Base-by-base conservation (phyloP, 164 flowering plant species). In the Aristolochia californica region DNA sequence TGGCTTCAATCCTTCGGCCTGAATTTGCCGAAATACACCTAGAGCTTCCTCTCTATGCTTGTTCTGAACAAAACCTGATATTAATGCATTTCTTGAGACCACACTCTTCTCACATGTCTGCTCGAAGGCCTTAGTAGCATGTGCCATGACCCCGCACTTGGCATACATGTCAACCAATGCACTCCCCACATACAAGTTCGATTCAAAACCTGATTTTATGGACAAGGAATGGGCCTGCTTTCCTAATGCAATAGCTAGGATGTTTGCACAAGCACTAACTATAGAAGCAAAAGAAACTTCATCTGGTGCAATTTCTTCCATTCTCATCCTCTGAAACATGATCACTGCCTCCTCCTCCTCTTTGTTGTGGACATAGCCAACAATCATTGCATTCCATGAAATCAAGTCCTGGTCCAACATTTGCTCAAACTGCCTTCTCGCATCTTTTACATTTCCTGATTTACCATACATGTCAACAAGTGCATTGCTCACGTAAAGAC, bases 301-400 rank as follows among this genome's bases (percentile, higher is more conserved):
- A 76, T 85, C 95, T 43, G 97, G 87, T n/a, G 60, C 20, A 64
- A 79, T 44, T 13, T 85, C 78, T 48, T 66, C 64, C 16, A 56
- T 62, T 47, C 28, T 75, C 97, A 89, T 93, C 67, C 68, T 69
- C 55, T 57, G 60, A 45, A 93, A 93, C 69, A 85, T 62, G 55
- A 24, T 49, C 38, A 87, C 74, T 58, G 96, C 97, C 67, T 75
- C 81, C 27, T 68, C 56, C 63, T 82, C 86, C 23, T 83, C 74
- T 55, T 81, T 79, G 43, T 74, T 80, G 59, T 82, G 89, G 38
- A 79, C 94, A 75, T 81, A 81, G 23, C 97, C 96, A 57, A 74
- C 89, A 49, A 89, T 85, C 44, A 93, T 83, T 59, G 94, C 87
- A 73, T 93, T 93, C 96, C 95, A 93, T 27, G 98, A 89, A 57